A percentile compares a stretch with the other conserved stretches of the same genome.
Evolutionary conservation across 805 yeast genomes (phyloP).

Genomic region (Candida ipomoeae): DNA sequence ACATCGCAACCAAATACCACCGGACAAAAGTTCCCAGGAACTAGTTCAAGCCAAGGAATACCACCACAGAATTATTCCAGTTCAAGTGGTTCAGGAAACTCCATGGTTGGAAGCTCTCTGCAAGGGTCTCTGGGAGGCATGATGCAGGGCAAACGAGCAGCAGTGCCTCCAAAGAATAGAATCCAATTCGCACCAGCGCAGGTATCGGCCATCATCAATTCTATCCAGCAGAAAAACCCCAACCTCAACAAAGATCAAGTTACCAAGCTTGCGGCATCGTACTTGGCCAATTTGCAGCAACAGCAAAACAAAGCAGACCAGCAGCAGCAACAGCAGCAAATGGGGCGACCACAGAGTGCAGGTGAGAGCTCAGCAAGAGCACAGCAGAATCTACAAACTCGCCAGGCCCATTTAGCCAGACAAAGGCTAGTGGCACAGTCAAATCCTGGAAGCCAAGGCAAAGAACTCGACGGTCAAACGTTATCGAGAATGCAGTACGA

Average conservation of each 20-base stretch:
- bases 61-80: not conserved
- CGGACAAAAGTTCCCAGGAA: not conserved
- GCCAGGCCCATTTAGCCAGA: constrained; percentile 14
- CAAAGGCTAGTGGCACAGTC: constrained; percentile 13
- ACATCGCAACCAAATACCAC: not conserved
- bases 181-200: constrained; percentile 55
- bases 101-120: not conserved
- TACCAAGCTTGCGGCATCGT: constrained; percentile 60
- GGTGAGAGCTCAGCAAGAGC: constrained; percentile 10
- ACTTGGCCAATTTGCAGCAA: constrained; percentile 54
- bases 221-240: constrained; percentile 65
- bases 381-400: constrained; percentile 11
- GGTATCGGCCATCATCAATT: constrained; percentile 59
- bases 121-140: not conserved
- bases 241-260: constrained; percentile 59
- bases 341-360: constrained; percentile 15
- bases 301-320: constrained; percentile 35
- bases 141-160: constrained; percentile 9
- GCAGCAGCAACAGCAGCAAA: constrained; percentile 7
- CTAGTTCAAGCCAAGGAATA: not conserved
- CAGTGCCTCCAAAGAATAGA: constrained; percentile 23
- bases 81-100: not conserved
- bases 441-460: constrained; percentile 6
- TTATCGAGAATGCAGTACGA: constrained; percentile 33
- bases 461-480: constrained; percentile 21